Percentiles rank a stretch among this genome's conserved stretches.
Evolutionary conservation across 2,329 filamentous ascomycete species (phyloP).

Genomic region (Didymella lethalis): DNA sequence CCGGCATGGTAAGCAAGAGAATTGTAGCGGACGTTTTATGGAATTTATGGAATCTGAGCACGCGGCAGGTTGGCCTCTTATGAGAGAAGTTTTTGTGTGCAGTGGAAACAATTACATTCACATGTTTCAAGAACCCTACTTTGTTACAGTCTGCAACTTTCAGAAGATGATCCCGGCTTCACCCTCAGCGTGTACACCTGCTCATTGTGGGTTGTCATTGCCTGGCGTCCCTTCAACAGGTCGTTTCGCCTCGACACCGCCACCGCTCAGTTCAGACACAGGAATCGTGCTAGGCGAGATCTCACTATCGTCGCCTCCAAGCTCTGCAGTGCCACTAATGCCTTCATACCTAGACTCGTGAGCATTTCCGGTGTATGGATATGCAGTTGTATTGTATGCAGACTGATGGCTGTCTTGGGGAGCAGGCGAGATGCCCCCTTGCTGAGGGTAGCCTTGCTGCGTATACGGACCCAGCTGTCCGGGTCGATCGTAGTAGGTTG

Average conservation of each 20-base stretch:
- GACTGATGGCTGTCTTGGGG: slow-evolving; percentile 26
- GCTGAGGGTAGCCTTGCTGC: slow-evolving; percentile 21
- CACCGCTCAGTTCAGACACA: neutral
- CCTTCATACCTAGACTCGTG: slow-evolving; percentile 1
- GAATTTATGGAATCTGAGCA: neutral
- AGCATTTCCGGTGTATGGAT: slow-evolving; percentile 18
- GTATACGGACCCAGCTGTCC: neutral
- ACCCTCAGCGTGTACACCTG: no score
- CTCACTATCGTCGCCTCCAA: neutral
- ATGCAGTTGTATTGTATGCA: slow-evolving; percentile 18
- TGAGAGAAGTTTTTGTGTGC: neutral
- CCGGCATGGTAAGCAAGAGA: neutral
- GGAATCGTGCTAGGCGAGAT: neutral
- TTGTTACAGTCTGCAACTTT: neutral
- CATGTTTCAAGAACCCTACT: neutral
- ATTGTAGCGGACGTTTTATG: no score
- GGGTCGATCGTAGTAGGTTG: slow-evolving; percentile 13
- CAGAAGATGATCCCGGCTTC: neutral
- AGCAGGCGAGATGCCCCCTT: slow-evolving; percentile 19
- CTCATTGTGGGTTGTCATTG: neutral
- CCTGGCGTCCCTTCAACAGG: neutral
- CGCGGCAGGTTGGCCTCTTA: neutral
- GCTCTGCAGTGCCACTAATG: slow-evolving; percentile 5
- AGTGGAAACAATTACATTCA: neutral
- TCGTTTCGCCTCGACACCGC: neutral